A percentile compares a stretch with the other conserved stretches of the same genome.
phyloP scores from a whole-genome alignment of 129 eudicot species.

The Arctium minus region DNA sequence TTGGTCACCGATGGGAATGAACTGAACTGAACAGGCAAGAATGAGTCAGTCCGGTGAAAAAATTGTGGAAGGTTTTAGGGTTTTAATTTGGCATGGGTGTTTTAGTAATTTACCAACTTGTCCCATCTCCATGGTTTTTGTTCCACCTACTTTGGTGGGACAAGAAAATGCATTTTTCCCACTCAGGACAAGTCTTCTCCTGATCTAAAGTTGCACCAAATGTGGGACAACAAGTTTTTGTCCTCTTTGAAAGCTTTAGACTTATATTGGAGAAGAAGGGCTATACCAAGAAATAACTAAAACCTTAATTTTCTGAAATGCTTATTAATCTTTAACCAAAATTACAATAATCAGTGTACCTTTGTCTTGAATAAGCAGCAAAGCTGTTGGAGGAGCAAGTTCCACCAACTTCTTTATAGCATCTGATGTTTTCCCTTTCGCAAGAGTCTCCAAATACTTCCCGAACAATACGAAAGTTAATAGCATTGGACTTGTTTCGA shows the following conservation, averaged over 20 bases:
- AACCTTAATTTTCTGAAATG: not conserved
- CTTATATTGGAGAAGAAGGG: not conserved
- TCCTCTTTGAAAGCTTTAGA: not conserved
- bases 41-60: not conserved
- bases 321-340: not conserved
- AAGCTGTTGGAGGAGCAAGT: constrained; percentile 87
- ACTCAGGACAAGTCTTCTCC: not conserved
- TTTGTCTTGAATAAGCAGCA: constrained; percentile 67
- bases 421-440: constrained; percentile 94
- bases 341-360: constrained; percentile 30
- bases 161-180: not conserved
- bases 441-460: constrained; percentile 79
- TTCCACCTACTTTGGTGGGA: not conserved
- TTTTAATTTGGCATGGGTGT: not conserved
- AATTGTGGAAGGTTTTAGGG: not conserved
- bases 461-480: constrained; percentile 88
- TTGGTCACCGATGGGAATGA: not conserved
- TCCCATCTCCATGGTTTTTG: not conserved
- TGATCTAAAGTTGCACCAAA: not conserved
- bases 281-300: not conserved
- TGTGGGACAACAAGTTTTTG: not conserved
- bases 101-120: not conserved
- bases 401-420: constrained; percentile 92
- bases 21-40: not conserved
- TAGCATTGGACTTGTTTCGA: constrained; percentile 93